Conservation (phyloP, 352 stramenopile genomes). For the Phytopythium litorale region DNA sequence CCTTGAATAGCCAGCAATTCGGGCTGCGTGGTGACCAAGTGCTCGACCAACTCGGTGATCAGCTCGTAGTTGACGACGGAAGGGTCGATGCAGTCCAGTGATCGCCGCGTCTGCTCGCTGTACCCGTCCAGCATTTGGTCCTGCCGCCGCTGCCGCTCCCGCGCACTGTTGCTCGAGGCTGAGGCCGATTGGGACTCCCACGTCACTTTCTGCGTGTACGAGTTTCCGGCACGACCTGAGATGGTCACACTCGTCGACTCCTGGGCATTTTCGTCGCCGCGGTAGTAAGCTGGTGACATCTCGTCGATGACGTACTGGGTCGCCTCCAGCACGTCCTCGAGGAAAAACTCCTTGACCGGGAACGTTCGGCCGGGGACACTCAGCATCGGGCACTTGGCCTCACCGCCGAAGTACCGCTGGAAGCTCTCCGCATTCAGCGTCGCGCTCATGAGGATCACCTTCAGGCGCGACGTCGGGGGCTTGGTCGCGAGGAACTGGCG, state of each 20-base stretch:
- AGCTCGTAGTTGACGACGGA: slow-evolving; percentile 95
- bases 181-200: slow-evolving; percentile 43
- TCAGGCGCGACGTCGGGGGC: slow-evolving; percentile 53
- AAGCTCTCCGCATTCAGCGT: slow-evolving; percentile 96
- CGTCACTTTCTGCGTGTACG: slow-evolving; percentile 55
- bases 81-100: slow-evolving; percentile 83
- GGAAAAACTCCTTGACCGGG: slow-evolving; percentile 94
- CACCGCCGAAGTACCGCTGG: slow-evolving; percentile 93
- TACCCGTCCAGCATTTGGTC: slow-evolving; percentile 63
- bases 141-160: slow-evolving; percentile 15
- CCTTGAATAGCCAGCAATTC: slow-evolving; percentile 22
- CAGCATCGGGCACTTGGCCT: slow-evolving; percentile 74
- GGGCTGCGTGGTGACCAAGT: slow-evolving; percentile 57
- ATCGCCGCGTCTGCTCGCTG: slow-evolving; percentile 83
- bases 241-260: slow-evolving; percentile 58
- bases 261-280: slow-evolving; percentile 20
- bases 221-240: slow-evolving; percentile 58
- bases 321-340: slow-evolving; percentile 92
- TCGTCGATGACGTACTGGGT: slow-evolving; percentile 87
- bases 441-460: slow-evolving; percentile 96
- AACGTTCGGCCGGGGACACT: slow-evolving; percentile 93
- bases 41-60: slow-evolving; percentile 85
- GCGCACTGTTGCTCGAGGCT: slow-evolving; percentile 30
- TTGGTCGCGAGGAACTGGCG: slow-evolving; percentile 68
- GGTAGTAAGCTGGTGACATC: slow-evolving; percentile 40